A percentile compares a stretch with the other conserved stretches of the same genome.
Evolutionary conservation across 441 rosid species (phyloP).

Genomic region (Aleurites moluccanus): DNA sequence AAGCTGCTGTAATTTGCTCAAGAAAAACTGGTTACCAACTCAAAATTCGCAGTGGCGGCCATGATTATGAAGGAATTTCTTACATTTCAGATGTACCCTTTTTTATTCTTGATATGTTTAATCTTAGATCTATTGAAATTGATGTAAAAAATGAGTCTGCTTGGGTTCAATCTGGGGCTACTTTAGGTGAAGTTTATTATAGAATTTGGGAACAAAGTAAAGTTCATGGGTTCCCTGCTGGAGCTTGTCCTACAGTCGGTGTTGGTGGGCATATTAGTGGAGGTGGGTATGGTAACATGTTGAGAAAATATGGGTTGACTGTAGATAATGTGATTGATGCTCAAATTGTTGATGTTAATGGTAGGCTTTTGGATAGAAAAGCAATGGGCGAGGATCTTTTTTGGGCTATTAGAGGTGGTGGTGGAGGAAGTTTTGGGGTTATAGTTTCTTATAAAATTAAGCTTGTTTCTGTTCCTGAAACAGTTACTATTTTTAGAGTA

Average conservation of each 20-base stretch:
- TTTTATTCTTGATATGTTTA: slow-evolving; percentile 58
- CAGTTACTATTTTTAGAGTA: slow-evolving; percentile 52
- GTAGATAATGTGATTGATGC: slow-evolving; percentile 58
- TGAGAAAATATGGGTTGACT: slow-evolving; percentile 57
- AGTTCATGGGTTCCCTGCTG: slow-evolving; percentile 60
- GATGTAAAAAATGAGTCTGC: slow-evolving; percentile 39
- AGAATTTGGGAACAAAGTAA: slow-evolving; percentile 46
- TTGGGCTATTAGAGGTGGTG: slow-evolving; percentile 79
- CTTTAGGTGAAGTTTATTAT: slow-evolving; percentile 65
- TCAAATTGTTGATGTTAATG: slow-evolving; percentile 55
- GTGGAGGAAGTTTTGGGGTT: slow-evolving; percentile 69
- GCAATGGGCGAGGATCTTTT: slow-evolving; percentile 74
- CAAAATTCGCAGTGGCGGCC: slow-evolving; percentile 76
- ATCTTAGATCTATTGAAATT: slow-evolving; percentile 39
- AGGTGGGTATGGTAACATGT: slow-evolving; percentile 59
- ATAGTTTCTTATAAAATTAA: slow-evolving; percentile 52
- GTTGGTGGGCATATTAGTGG: slow-evolving; percentile 76
- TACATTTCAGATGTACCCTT: slow-evolving; percentile 48
- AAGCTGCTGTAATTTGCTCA: slow-evolving; percentile 54
- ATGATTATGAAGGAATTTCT: slow-evolving; percentile 70
- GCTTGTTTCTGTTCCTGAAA: slow-evolving; percentile 52
- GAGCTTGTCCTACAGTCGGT: slow-evolving; percentile 65
- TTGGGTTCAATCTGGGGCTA: slow-evolving; percentile 64
- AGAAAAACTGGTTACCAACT: slow-evolving; percentile 38
- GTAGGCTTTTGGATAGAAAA: slow-evolving; percentile 47